A percentile compares a stretch with the other conserved stretches of the same genome.
phyloP scores from a whole-genome alignment of 208 protist genomes.

The Trypanosoma avium region DNA sequence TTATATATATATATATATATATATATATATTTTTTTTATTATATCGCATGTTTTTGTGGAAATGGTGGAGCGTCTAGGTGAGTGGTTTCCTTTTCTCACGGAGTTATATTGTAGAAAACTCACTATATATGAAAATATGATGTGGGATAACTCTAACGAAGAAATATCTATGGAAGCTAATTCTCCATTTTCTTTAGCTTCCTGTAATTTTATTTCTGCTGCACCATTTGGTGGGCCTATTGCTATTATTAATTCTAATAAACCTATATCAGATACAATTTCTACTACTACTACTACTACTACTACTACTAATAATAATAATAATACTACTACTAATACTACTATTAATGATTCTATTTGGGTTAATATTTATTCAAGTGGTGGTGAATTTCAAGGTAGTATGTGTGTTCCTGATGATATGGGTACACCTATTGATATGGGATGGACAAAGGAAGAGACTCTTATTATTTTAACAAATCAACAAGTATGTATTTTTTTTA shows the following conservation, averaged over 20 bases:
- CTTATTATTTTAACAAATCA: constrained; percentile 33
- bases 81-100: constrained; percentile 55
- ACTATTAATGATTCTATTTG: not conserved
- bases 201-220: constrained; percentile 10
- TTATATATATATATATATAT: not conserved
- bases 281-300: not conserved
- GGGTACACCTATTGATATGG: constrained; percentile 18
- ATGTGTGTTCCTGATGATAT: constrained; percentile 18
- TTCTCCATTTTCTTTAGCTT: constrained; percentile 24
- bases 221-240: constrained; percentile 48
- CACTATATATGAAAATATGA: constrained; percentile 39
- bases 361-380: constrained; percentile 40
- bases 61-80: constrained; percentile 48
- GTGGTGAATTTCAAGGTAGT: constrained; percentile 30
- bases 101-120: constrained; percentile 37
- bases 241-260: constrained; percentile 17
- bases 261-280: not conserved
- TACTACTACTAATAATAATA: constrained; percentile 2
- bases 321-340: not conserved
- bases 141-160: constrained; percentile 23
- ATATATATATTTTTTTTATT: not conserved
- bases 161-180: not conserved
- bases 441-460: constrained; percentile 50
- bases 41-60: not conserved
- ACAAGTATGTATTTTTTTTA: constrained; percentile 33